phyloP scores from a whole-genome alignment of 2,329 filamentous ascomycete genomes.

The Penicillium brasilianum region DNA sequence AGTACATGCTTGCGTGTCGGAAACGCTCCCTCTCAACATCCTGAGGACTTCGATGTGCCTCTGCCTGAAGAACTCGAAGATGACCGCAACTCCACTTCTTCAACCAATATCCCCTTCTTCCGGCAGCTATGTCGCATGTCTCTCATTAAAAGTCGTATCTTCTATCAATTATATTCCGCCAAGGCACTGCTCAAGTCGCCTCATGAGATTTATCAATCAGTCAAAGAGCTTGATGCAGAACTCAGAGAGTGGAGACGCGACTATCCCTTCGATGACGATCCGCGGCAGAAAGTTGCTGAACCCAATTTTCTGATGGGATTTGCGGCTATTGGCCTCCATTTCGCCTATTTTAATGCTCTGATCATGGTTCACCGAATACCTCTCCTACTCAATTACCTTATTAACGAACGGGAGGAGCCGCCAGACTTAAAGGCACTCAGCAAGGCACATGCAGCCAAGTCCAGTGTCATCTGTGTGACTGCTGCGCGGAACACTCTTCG shows the following conservation, averaged over 20 bases:
- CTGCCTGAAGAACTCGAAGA: slow-evolving; percentile 85
- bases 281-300: slow-evolving; percentile 86
- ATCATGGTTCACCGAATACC: slow-evolving; percentile 97
- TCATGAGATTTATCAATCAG: slow-evolving; percentile 85
- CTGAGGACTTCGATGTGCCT: slow-evolving; percentile 88
- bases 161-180: slow-evolving; percentile 85
- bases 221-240: slow-evolving; percentile 83
- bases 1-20: slow-evolving; percentile 69
- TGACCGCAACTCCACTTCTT: slow-evolving; percentile 80
- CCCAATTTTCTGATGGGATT: slow-evolving; percentile 86
- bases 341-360: slow-evolving; percentile 94
- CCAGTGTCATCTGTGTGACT: slow-evolving; percentile 82
- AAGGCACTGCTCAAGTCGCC: slow-evolving; percentile 80
- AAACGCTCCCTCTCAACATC: slow-evolving; percentile 69
- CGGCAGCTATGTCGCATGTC: slow-evolving; percentile 89
- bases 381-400: slow-evolving; percentile 84
- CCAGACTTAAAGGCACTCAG: slow-evolving; percentile 68
- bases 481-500: slow-evolving; percentile 89
- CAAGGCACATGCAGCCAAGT: slow-evolving; percentile 79
- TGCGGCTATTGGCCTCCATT: slow-evolving; percentile 87
- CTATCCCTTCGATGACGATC: slow-evolving; percentile 85
- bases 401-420: slow-evolving; percentile 68
- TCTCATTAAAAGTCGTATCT: slow-evolving; percentile 87
- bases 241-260: slow-evolving; percentile 90
- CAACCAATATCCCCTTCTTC: slow-evolving; percentile 90